phyloP scores from a whole-genome alignment of 805 yeast species.

The Saccharomycopsis fibuligera region DNA sequence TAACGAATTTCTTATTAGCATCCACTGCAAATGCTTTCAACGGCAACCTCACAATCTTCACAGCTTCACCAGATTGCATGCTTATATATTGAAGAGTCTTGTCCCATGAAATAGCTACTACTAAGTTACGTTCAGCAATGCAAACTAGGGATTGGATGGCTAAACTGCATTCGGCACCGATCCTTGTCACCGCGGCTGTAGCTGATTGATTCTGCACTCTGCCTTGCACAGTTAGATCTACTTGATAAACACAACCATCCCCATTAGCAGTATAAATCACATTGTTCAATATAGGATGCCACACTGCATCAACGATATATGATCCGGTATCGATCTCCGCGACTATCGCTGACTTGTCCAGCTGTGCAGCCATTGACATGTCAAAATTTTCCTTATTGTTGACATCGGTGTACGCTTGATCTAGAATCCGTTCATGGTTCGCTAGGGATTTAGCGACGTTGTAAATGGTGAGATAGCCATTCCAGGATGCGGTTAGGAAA shows the following conservation, averaged over 20 bases:
- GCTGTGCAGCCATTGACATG: not conserved
- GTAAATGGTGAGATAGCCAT: conserved; percentile 10
- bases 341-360: too few species aligned
- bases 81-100: conserved; percentile 7
- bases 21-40: conserved; percentile 15
- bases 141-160: conserved; percentile 11
- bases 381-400: too few species aligned
- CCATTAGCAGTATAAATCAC: conserved; percentile 15
- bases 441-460: too few species aligned
- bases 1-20: conserved; percentile 7
- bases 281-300: too few species aligned
- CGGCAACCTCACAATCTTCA: not conserved
- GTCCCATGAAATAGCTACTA: conserved; percentile 18
- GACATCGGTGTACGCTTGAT: too few species aligned
- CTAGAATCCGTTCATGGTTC: too few species aligned
- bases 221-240: too few species aligned
- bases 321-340: too few species aligned
- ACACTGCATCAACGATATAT: too few species aligned
- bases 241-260: conserved; percentile 10
- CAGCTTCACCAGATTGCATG: not conserved
- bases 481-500: conserved; percentile 15
- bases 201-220: too few species aligned
- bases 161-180: conserved; percentile 3
- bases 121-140: not conserved
- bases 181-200: too few species aligned